These are phyloP conservation scores for Acidiella bohemica DNA, from an alignment of 495 filamentous ascomycete genomes.

Conservation along the genomic window DNA sequence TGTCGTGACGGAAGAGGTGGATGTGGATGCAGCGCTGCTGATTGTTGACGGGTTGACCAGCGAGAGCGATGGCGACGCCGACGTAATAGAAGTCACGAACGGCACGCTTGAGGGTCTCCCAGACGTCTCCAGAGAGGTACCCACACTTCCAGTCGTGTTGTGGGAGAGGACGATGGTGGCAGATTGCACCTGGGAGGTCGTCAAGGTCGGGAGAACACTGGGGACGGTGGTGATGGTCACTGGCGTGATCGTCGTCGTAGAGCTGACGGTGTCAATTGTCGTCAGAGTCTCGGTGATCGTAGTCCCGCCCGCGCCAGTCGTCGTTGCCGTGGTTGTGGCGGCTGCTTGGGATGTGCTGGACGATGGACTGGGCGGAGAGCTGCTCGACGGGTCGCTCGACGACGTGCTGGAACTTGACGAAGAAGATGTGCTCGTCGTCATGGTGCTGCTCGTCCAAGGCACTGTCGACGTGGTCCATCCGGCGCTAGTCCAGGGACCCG, in stretches of 20 bases:
- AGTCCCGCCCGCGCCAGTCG: not conserved
- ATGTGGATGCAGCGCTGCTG: slow-evolving; percentile 18
- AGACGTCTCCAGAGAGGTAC: slow-evolving; percentile 13
- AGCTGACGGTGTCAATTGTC: not conserved
- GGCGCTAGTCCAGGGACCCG: too few relatives aligned
- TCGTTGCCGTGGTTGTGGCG: not conserved
- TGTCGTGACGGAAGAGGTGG: slow-evolving; percentile 14
- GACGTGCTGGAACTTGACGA: not conserved
- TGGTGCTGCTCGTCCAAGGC: too few relatives aligned
- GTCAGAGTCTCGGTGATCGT: not conserved
- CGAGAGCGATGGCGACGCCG: slow-evolving; percentile 4
- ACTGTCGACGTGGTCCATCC: too few relatives aligned
- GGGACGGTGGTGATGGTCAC: slow-evolving; percentile 9
- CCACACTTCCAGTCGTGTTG: slow-evolving; percentile 7
- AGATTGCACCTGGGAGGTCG: slow-evolving; percentile 16
- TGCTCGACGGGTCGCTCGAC: too few relatives aligned
- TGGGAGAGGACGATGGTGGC: slow-evolving; percentile 2
- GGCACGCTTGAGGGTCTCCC: slow-evolving; percentile 11
- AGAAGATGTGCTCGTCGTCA: not conserved
- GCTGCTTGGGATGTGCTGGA: not conserved
- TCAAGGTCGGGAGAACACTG: slow-evolving; percentile 10
- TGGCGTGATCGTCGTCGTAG: not conserved
- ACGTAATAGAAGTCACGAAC: slow-evolving; percentile 7
- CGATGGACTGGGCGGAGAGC: too few relatives aligned
- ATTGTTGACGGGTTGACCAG: slow-evolving; percentile 19